A percentile compares a stretch with the other conserved stretches of the same genome.
These are phyloP conservation scores for Rhizopus microsporus DNA, from an alignment of 371 early-diverging fungal genomes.

Conservation along the genomic window DNA sequence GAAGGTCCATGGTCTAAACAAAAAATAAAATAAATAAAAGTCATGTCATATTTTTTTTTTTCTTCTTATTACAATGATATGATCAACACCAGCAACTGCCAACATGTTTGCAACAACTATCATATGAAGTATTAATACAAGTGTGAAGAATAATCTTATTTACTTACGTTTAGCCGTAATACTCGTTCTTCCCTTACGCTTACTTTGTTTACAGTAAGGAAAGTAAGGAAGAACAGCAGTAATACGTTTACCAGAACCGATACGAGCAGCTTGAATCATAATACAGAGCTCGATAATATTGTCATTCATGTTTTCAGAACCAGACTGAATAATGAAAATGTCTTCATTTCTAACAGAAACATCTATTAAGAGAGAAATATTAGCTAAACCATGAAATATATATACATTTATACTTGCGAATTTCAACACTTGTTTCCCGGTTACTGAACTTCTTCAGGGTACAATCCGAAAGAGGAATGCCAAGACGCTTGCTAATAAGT, in stretches of 20 bases:
- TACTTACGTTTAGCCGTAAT: constrained; percentile 89
- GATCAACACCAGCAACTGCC: constrained; percentile 93
- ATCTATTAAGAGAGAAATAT: constrained; percentile 48
- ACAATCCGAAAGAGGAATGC: constrained; percentile 75
- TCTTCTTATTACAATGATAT: constrained; percentile 73
- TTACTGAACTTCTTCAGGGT: constrained; percentile 77
- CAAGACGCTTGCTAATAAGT: constrained; percentile 80
- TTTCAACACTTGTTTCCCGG: constrained; percentile 71
- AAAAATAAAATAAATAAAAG: background rate
- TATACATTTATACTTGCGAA: constrained; percentile 34
- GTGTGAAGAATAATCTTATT: background rate
- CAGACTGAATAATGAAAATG: constrained; percentile 96
- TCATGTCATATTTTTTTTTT: background rate
- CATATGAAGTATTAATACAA: background rate
- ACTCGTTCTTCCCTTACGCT: constrained; percentile 95
- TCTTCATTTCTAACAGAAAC: constrained; percentile 94
- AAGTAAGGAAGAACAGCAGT: constrained; percentile 93
- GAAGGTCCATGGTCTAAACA: constrained; percentile 86
- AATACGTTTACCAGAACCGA: constrained; percentile 87
- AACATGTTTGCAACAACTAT: constrained; percentile 95
- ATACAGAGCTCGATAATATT: constrained; percentile 95
- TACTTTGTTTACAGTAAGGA: constrained; percentile 96
- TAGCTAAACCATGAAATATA: background rate
- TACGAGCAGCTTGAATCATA: constrained; percentile 93
- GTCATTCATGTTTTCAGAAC: constrained; percentile 89